phyloP scores from a whole-genome alignment of 257 asterid species.

The Ajuga chamaepitys region DNA sequence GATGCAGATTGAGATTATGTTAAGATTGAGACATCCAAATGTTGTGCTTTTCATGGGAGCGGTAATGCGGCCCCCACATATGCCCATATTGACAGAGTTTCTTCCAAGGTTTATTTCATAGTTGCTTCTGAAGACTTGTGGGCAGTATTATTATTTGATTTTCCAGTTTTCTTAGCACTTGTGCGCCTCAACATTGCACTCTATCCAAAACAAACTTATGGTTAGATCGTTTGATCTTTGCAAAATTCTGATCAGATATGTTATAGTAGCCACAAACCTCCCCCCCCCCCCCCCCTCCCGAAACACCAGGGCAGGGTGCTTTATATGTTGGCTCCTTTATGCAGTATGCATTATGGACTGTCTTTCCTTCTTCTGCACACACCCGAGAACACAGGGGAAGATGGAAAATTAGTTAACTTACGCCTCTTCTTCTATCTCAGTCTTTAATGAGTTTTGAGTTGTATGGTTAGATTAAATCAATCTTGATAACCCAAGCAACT shows the following conservation, averaged over 20 bases:
- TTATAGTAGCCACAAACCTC: too few relatives aligned
- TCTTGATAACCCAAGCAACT: too few relatives aligned
- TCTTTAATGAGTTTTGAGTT: too few relatives aligned
- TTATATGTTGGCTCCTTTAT: not conserved
- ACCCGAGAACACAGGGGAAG: not conserved
- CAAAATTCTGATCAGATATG: not conserved
- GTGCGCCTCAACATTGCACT: not conserved
- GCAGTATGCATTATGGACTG: not conserved
- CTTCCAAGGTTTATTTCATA: conserved; percentile 92
- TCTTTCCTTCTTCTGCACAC: not conserved
- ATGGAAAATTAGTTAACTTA: too few relatives aligned
- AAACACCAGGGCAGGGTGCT: not conserved
- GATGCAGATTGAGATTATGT: conserved; percentile 83
- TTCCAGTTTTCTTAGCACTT: not conserved
- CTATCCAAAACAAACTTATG: too few relatives aligned
- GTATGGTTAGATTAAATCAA: too few relatives aligned
- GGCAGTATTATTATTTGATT: too few relatives aligned
- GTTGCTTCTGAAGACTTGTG: too few relatives aligned
- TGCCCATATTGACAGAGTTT: conserved; percentile 89
- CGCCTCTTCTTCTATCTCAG: too few relatives aligned
- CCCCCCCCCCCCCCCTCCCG: not conserved
- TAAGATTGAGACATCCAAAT: conserved; percentile 95
- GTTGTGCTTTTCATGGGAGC: conserved; percentile 99
- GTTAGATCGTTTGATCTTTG: not conserved
- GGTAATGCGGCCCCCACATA: conserved; percentile 83